Percentiles rank a stretch among this genome's conserved stretches.
These are phyloP conservation scores for Tilletia caries DNA, from an alignment of 1,284 basidiomycete genomes.

Conservation along the genomic window DNA sequence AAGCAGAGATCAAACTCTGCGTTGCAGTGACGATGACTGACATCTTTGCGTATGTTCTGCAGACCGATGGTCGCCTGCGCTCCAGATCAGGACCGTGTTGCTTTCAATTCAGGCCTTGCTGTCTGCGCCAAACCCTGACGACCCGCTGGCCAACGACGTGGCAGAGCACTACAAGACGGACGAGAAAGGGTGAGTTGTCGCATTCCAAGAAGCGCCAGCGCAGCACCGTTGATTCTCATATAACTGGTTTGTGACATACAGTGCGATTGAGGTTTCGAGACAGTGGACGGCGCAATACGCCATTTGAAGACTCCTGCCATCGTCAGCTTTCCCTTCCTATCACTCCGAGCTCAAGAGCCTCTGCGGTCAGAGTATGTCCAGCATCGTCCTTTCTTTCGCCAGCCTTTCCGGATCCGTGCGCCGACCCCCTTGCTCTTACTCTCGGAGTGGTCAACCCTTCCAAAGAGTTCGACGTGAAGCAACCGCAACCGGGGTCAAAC, in stretches of 20 bases:
- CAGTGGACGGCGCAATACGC: constrained; percentile 49
- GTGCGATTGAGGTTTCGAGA: constrained; percentile 47
- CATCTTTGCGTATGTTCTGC: neutral
- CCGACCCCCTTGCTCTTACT: too few species aligned
- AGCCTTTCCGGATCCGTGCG: too few species aligned
- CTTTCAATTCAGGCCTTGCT: constrained; percentile 93
- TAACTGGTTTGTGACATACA: constrained; percentile 15
- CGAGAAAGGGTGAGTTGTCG: constrained; percentile 73
- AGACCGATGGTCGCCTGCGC: constrained; percentile 99
- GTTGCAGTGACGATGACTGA: too few species aligned
- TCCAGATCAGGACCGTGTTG: constrained; percentile 95
- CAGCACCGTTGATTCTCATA: constrained; percentile 7
- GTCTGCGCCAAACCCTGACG: constrained; percentile 94
- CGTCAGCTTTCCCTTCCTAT: neutral
- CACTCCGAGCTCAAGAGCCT: too few species aligned
- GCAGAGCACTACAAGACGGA: constrained; percentile 99
- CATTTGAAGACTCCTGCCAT: constrained; percentile 4
- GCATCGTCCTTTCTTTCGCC: too few species aligned
- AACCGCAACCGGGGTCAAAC: too few species aligned
- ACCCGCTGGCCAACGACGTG: constrained; percentile 87
- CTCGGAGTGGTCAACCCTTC: too few species aligned
- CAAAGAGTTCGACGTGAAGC: too few species aligned
- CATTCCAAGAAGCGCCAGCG: constrained; percentile 66
- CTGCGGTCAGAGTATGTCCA: too few species aligned
- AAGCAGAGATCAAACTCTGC: too few species aligned